Base-by-base conservation (phyloP, 2,329 filamentous ascomycete genomes). In the Colletotrichum orchidophilum region DNA sequence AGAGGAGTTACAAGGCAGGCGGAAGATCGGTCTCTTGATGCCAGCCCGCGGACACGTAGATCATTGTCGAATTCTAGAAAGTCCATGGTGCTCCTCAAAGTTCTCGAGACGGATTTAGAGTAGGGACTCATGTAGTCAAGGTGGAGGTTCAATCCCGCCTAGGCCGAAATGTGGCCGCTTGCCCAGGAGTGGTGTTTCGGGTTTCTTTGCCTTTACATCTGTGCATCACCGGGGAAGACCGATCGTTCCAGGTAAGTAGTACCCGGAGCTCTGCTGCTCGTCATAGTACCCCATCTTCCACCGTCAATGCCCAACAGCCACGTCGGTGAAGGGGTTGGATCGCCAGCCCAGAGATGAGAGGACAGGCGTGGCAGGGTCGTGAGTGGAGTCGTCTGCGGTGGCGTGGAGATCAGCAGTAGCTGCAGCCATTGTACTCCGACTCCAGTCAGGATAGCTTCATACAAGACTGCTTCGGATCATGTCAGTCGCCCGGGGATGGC, bases 341-440 rank as follows among this genome's bases (percentile, higher is more conserved):
- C 63, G 39, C 42, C 53, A 39, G n/a, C 33, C 52, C 15, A 35
- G 2, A 53, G 64, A 29, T 59, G 52, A 61, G 33, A 60, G 33
- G 39, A 18, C 15, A 61, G 59, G 64, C 39, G 33, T 59, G 64
- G 46, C 64, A 71, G 58, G 53, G 64, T 63, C 42, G 58, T 42
- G 24, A 13, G 58, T 63, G 64, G 63, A 42, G 46, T 68, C 53
- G 46, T 54, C 64, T 63, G 58, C 58, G 46, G 59, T 62, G 57
- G 42, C 46, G 68, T 63, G 68, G 68, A 46, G 52, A 68, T 71
- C 58, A 71, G 64, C 57, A 61, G n/a, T 46, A 59, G 52, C 57
- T 68, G 64, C 42, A 63, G 63, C 64, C 58, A 71, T 71, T 71
- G 68, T 71, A 54, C 59, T 68, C 65, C 58, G 58, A 54, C 39